Base-by-base conservation (phyloP, 2,329 filamentous ascomycete species). In the Malbranchea cinnamomea region DNA sequence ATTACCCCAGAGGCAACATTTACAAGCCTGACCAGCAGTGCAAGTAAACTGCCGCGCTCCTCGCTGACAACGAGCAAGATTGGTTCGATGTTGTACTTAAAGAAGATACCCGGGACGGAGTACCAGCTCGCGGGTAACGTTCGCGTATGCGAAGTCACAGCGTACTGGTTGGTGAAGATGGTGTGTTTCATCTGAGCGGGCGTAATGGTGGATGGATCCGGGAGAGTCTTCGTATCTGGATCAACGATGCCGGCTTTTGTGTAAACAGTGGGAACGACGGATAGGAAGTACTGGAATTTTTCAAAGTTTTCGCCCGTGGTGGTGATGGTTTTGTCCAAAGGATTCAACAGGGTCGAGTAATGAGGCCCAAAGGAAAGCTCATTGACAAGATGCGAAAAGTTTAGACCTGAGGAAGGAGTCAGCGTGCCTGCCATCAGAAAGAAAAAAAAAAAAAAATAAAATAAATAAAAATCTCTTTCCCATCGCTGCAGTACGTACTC, bases 81-180 rank as follows among this genome's bases (percentile, higher is more conserved):
- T 2, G 89, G 89, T 63, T 98, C 89, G 44, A 98, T 94, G 52
- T 95, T 87, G 59, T 92, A 98, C 62, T 95, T 98, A 68, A 98
- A 81, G 53, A 95, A 98, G 38, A 98, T 74, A 18, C 89, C 89
- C 0, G 89, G 89, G 1, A 94, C 71, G 35, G 63, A 60, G 37
- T 50, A 45, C 0, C 50, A 49, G 43, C 65, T 73, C 46, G 91
- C 78, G 32, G 65, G 62, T 23, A 91, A 68, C 20, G 65, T 59
- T n/a, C 24, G 35, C 71, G 70, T 78, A 62, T 95, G 85, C 49
- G 85, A 82, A 1, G 85, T 95, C 1, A 93, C 89, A 36, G 87
- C 89, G 62, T 98, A 98, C 57, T 98, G 89, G 63, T 98, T 98
- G 10, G 89, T 95, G 56, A 78, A 72, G 49, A 98, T 74, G 31